phyloP scores from a whole-genome alignment of 1,284 basidiomycete genomes.

The Inonotus hispidus region DNA sequence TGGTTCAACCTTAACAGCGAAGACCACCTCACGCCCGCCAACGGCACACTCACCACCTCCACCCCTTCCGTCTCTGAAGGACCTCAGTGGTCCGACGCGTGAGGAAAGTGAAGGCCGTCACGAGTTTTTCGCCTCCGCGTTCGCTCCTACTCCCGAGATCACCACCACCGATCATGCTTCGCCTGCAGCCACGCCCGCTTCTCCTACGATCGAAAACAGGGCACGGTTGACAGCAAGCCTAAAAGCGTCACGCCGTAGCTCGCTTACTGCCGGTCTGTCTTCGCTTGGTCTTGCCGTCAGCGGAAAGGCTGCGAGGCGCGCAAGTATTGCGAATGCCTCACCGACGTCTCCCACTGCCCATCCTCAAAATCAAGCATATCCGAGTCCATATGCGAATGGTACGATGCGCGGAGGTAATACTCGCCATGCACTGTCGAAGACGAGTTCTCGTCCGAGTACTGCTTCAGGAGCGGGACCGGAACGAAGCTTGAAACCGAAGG shows the following conservation, averaged over 20 bases:
- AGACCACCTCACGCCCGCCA: not conserved
- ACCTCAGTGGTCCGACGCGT: not conserved
- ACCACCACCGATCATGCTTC: not conserved
- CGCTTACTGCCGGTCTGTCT: not conserved
- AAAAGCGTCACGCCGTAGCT: not conserved
- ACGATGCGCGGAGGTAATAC: not conserved
- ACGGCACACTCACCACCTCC: not conserved
- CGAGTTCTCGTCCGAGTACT: not conserved
- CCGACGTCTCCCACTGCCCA: not conserved
- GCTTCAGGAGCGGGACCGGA: not conserved
- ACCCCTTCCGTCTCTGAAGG: not conserved
- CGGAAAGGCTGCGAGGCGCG: conserved; percentile 4
- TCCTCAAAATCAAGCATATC: not conserved
- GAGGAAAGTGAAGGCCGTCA: conserved; percentile 11
- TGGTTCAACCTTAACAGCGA: not conserved
- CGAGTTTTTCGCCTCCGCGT: conserved; percentile 13
- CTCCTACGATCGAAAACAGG: not conserved
- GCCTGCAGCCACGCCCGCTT: not conserved
- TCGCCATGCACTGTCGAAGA: not conserved
- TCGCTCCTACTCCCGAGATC: conserved; percentile 3
- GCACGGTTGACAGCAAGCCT: not conserved
- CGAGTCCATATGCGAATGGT: not conserved
- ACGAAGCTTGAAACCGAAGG: conserved; percentile 1
- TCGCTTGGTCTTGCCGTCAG: not conserved
- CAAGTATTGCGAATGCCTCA: conserved; percentile 1